Evolutionary conservation across 2,329 filamentous ascomycete species (phyloP).

Genomic region (Zymoseptoria crescenta): DNA sequence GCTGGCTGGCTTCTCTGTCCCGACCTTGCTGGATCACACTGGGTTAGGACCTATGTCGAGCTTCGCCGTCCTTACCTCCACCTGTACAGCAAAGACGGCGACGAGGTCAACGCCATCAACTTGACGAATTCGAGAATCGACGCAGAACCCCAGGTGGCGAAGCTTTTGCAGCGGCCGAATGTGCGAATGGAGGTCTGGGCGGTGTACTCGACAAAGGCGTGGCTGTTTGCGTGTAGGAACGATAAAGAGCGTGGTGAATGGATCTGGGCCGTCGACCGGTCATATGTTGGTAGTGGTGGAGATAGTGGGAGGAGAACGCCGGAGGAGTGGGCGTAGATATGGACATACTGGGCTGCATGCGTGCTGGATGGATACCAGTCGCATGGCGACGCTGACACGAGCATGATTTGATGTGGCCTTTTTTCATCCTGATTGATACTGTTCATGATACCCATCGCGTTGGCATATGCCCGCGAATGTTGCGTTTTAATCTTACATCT

Average conservation of each 20-base stretch:
- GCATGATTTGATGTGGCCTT: not conserved
- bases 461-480: not conserved
- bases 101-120: constrained; percentile 84
- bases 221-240: constrained; percentile 81
- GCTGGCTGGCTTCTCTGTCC: constrained; percentile 78
- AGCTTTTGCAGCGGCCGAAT: constrained; percentile 49
- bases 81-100: constrained; percentile 77
- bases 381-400: not conserved
- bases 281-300: constrained; percentile 44
- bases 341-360: not conserved
- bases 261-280: constrained; percentile 92
- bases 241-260: constrained; percentile 94
- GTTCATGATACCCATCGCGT: constrained; percentile 8
- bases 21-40: constrained; percentile 67
- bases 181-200: constrained; percentile 61
- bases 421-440: constrained; percentile 1
- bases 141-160: constrained; percentile 78
- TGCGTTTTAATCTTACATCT: not conserved
- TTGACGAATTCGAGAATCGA: constrained; percentile 86
- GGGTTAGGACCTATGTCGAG: constrained; percentile 90
- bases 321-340: constrained; percentile 6
- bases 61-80: constrained; percentile 86
- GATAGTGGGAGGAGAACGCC: constrained; percentile 16
- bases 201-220: constrained; percentile 90
- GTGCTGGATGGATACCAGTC: not conserved